Conservation (phyloP, 768 basidiomycete genomes). For the Agaricus sinodeliciosus region DNA sequence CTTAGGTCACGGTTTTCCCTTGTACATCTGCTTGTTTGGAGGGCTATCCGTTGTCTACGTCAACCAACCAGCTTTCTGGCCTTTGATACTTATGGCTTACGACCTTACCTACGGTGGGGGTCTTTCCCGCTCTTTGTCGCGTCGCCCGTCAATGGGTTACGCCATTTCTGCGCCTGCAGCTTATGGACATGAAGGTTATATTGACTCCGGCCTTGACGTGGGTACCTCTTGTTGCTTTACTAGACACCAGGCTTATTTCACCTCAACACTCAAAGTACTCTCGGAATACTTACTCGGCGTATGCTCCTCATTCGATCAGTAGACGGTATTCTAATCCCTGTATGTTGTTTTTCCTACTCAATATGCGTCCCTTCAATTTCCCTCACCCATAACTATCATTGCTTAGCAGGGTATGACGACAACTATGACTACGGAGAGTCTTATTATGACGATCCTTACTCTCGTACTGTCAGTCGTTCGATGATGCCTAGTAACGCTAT, state of each 20-base stretch:
- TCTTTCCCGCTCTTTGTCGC: constrained; percentile 25
- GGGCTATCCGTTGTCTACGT: not conserved
- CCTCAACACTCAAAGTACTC: constrained; percentile 28
- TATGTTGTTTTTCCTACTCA: constrained; percentile 17
- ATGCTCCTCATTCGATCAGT: constrained; percentile 30
- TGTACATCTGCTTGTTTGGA: not conserved
- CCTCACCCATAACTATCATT: not conserved
- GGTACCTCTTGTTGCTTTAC: constrained; percentile 9
- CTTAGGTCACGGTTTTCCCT: not conserved
- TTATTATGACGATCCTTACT: constrained; percentile 39
- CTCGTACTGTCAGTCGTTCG: constrained; percentile 4
- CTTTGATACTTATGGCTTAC: constrained; percentile 13
- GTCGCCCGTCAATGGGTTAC: constrained; percentile 34
- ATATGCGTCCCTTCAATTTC: not conserved
- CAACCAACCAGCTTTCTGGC: not conserved
- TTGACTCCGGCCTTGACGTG: constrained; percentile 37
- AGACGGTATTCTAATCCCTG: constrained; percentile 36
- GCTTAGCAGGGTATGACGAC: constrained; percentile 49
- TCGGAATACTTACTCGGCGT: constrained; percentile 40
- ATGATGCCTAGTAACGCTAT: constrained; percentile 20
- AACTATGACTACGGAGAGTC: constrained; percentile 41
- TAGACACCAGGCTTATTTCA: constrained; percentile 7
- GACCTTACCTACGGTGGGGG: constrained; percentile 19
- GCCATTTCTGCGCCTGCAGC: constrained; percentile 15
- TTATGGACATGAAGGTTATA: constrained; percentile 35